Evolutionary conservation across 176 grass and related monocot species (phyloP).

Genomic region (Oryza glaberrima): DNA sequence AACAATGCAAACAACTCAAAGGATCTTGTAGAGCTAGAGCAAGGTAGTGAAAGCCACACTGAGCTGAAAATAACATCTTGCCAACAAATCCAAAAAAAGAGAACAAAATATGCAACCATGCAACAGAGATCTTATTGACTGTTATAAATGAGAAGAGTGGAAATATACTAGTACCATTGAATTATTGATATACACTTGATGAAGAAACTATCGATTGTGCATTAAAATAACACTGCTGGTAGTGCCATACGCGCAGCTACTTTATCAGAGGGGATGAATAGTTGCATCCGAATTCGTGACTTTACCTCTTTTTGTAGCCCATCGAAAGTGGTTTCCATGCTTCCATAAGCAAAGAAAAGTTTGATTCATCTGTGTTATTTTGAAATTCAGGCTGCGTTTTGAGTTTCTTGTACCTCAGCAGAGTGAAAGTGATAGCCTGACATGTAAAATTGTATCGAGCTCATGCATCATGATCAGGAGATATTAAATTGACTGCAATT

Average conservation of each 20-base stretch:
- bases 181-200: background rate
- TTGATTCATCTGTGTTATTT: constrained; percentile 52
- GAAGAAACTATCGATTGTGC: background rate
- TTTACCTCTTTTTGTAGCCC: constrained; percentile 95
- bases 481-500: constrained; percentile 8
- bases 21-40: constrained; percentile 1
- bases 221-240: constrained; percentile 13
- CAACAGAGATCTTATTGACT: background rate
- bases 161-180: constrained; percentile 2
- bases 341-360: constrained; percentile 87
- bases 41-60: constrained; percentile 8
- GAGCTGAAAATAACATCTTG: background rate
- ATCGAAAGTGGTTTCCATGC: constrained; percentile 95
- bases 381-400: constrained; percentile 54
- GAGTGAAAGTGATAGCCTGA: constrained; percentile 84
- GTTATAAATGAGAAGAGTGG: background rate
- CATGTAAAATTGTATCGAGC: constrained; percentile 34
- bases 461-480: constrained; percentile 15
- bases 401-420: constrained; percentile 87
- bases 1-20: background rate
- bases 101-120: constrained; percentile 21
- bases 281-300: constrained; percentile 5
- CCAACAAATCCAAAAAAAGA: background rate
- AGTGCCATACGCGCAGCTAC: constrained; percentile 12
- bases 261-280: background rate